Base-by-base conservation (phyloP, 176 grass and related monocot species). In the Oryza meridionalis region DNA sequence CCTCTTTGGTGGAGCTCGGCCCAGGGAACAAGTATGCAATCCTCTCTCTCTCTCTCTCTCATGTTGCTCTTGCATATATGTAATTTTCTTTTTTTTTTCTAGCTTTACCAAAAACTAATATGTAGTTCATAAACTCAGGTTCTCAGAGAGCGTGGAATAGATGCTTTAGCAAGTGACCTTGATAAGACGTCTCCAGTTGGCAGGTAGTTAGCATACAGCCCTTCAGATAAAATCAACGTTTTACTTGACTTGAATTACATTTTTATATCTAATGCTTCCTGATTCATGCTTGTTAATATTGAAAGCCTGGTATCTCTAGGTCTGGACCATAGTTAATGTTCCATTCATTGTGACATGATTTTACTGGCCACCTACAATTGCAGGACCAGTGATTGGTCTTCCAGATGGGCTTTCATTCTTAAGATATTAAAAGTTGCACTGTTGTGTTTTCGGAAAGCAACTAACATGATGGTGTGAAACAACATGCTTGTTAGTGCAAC, bases 121-220 rank as follows among this genome's bases (percentile, higher is more conserved):
- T 40, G 7, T 58, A 84, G 62, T 59, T 62, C 70, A 27, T 76
- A 72, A 80, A 72, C 46, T 37, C 74, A 99, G 97, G 97, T 99
- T 84, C 88, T 99, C 80, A 96, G 93, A 87, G 97, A 96, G 33
- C 97, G 97, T 62, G 88, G 97, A 66, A 82, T 99, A 77, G 97
- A 96, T 83, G 32, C 86, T 76, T 81, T 70, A 73, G 70, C 84
- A 87, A 88, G 76, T 76, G 90, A 99, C 71, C 70, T 84, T 80
- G 97, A 99, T 55, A 91, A 88, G 72, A 88, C 70, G 58, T 77
- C 87, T 65, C 84, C 90, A 62, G 72, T 83, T 53, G 91, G 81
- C 82, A 96, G 93, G 97, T 99, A 82, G 1, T 71, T 80, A 70
- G 55, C 69, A 55, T 40, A 65, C 19, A 42, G 14, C 26, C n/a